Evolutionary conservation across 139 green algal species (phyloP), one percentile per base, ranked within the genome.

Genomic region (Auxenochlorella protothecoides): DNA sequence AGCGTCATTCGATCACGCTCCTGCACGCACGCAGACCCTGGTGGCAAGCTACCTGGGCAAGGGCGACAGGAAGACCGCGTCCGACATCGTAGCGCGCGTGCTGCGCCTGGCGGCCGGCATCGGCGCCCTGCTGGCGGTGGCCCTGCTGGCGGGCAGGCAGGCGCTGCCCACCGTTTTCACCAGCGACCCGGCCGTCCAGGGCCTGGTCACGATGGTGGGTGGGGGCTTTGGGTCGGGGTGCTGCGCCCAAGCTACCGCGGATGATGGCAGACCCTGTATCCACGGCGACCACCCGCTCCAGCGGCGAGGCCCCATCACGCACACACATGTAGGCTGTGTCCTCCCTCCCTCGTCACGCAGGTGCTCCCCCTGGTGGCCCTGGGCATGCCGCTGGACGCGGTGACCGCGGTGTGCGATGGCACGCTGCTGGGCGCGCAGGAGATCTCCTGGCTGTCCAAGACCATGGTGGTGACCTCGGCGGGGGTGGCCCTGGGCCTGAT

Each of bases 361-460:
- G 73, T 72, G 44, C 53, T 83, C 65, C 78, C 78, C 12, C 56
- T 83, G 10, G 74, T 83, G 12, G 78, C 78, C 9, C n/a, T 65
- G 13, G 80, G 75, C 70, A 74, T 83, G 74, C 78, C 78, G 52
- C 63, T 83, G 13, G 78, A 83, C 55, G 78, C 72, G 53, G 60
- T 63, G 7, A 74, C 78, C 61, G 68, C 65, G 3, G 78, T 83
- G 61, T 74, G 80, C 71, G 78, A 83, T 27, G 78, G 78, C 6
- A 74, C 77, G 44, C 70, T 83, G 65, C 70, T 83, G 57, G 78
- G 74, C 14, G 59, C n/a, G 52, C 71, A 78, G 61, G 55, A 83
- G 67, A 67, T 74, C 3, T 67, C 55, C 6, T 80, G 74, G 70
- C 66, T 83, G 65, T 56, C 68, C 5, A 59, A 65, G 51, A 78